Base-by-base conservation (phyloP, 2,329 filamentous ascomycete species). In the Helotiales sp. region DNA sequence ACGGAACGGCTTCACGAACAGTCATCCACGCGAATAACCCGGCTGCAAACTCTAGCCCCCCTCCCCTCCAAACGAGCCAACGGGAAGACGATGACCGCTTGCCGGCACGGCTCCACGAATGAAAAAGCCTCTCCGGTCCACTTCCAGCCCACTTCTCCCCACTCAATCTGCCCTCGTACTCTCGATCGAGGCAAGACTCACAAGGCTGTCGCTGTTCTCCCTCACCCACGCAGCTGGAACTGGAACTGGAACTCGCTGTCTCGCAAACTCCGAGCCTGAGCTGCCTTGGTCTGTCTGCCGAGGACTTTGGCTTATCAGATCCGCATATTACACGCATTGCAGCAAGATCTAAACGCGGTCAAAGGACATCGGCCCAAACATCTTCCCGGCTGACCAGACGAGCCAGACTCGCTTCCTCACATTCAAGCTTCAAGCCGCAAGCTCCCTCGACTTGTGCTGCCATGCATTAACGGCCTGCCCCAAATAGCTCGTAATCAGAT, bases 361-460 rank as follows among this genome's bases (percentile, higher is more conserved):
- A 38, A 38, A 40, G 40, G 40, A 44, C 40, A 27, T 44, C 40
- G 40, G 40, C 40, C 40, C 40, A 42, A 50, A 42, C 34, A 59
- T 59, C 58, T 3, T 42, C 47, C 58, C 58, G 58, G 58, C 58
- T 60, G 47, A 60, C 38, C 54, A n/a, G n/a, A n/a, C 54, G 38
- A 36, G 44, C 33, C 38, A 34, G 34, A 25, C 42, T 47, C 24
- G 19, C 33, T 34, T 25, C 29, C 15, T 29, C 13, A n/a, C 33
- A 12, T 17, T 22, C n/a, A 24, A 9, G 29, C 17, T 50, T 50
- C 30, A 50, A 22, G 24, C 47, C 30, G 15, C 42, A 25, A 9
- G 13, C 17, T 9, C 19, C 17, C 10, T 44, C 38, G 10, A 10
- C 15, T 33, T 13, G 8, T 42, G 8, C 12, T 22, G 19, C 38